phyloP scores from a whole-genome alignment of 768 basidiomycete genomes.

The Lactifluus rugatus region DNA sequence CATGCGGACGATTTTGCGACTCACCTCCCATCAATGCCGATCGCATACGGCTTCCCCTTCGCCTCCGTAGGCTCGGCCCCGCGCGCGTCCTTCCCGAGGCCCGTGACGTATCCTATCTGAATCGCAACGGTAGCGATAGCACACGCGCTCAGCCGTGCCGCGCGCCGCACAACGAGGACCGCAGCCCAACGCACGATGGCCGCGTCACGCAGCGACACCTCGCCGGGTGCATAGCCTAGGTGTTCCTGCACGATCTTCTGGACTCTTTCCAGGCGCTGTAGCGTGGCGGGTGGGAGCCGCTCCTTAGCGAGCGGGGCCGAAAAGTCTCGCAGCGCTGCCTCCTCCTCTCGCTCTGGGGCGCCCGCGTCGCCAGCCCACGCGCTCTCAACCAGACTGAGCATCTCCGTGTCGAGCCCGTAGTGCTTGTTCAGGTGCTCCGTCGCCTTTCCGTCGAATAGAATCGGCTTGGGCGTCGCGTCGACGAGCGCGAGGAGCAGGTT shows the following conservation, averaged over 20 bases:
- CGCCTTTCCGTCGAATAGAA: constrained; percentile 76
- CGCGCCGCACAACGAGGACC: constrained; percentile 68
- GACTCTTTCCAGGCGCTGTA: constrained; percentile 41
- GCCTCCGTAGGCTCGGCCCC: constrained; percentile 14
- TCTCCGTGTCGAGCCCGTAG: constrained; percentile 92
- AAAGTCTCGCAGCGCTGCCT: constrained; percentile 13
- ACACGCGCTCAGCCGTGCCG: constrained; percentile 73
- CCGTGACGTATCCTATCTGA: constrained; percentile 64
- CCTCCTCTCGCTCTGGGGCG: not conserved
- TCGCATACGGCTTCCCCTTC: constrained; percentile 46
- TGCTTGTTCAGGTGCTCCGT: constrained; percentile 70
- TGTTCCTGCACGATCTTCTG: constrained; percentile 51
- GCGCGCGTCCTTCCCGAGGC: constrained; percentile 30
- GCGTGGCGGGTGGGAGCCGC: constrained; percentile 16
- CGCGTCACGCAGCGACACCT: constrained; percentile 39
- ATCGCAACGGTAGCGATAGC: constrained; percentile 79
- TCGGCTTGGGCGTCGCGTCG: constrained; percentile 57
- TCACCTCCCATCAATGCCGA: constrained; percentile 92
- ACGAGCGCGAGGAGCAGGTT: constrained; percentile 76
- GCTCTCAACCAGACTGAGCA: constrained; percentile 75
- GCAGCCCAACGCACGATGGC: constrained; percentile 77
- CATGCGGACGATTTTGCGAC: constrained; percentile 11
- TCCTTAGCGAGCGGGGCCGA: constrained; percentile 2
- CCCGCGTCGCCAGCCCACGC: constrained; percentile 49
- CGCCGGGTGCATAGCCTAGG: constrained; percentile 46